Evolutionary conservation across 2,329 filamentous ascomycete genomes (phyloP).

Genomic region (Gliomastix tumulicola): DNA sequence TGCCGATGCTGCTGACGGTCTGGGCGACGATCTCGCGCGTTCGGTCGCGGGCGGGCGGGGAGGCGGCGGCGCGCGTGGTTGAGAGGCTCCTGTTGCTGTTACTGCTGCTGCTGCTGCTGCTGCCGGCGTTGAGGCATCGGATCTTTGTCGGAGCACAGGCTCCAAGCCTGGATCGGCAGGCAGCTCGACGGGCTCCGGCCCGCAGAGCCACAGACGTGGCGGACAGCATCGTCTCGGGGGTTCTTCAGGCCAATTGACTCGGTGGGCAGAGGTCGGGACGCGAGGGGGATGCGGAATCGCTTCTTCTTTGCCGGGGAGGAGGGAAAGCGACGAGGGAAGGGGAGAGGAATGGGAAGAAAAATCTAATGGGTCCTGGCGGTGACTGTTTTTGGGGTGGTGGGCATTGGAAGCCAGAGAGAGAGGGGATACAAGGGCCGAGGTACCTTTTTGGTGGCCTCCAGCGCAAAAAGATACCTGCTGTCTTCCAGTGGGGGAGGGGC

Average conservation of each 20-base stretch:
- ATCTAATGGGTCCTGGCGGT: too few relatives aligned
- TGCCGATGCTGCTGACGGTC: constrained; percentile 90
- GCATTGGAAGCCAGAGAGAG: too few relatives aligned
- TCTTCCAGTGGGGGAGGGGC: too few relatives aligned
- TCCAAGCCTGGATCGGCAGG: constrained; percentile 18
- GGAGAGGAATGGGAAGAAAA: constrained; percentile 2
- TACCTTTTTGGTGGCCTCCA: too few relatives aligned
- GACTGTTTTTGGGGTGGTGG: too few relatives aligned
- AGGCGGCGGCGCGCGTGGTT: constrained; percentile 4
- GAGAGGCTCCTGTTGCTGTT: constrained; percentile 17
- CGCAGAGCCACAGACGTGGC: constrained; percentile 31
- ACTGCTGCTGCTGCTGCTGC: not conserved
- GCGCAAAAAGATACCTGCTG: too few relatives aligned
- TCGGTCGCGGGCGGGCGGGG: constrained; percentile 14
- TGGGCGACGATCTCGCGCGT: constrained; percentile 28
- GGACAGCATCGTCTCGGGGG: constrained; percentile 30
- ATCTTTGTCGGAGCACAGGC: constrained; percentile 12
- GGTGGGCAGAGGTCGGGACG: constrained; percentile 2
- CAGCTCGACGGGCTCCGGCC: constrained; percentile 33
- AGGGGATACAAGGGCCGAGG: too few relatives aligned
- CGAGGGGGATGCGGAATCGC: constrained; percentile 3
- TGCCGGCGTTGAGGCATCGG: constrained; percentile 16
- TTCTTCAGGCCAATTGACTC: constrained; percentile 13
- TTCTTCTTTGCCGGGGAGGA: not conserved
- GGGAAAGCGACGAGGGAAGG: constrained; percentile 1